Evolutionary conservation across 352 stramenopile genomes (phyloP).

Genomic region (Phytopythium vexans): DNA sequence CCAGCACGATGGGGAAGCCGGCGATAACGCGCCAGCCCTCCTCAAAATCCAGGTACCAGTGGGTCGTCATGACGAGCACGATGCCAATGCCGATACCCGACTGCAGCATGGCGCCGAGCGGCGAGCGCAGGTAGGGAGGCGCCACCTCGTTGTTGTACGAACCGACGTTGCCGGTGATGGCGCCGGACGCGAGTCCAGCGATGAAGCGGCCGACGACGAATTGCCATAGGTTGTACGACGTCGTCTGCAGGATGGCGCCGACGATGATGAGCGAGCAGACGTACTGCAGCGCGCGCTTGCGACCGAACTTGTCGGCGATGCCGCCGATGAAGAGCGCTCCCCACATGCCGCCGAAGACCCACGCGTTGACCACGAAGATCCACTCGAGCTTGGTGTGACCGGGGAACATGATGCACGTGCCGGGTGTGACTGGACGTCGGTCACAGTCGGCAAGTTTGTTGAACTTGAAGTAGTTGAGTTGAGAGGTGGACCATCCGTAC

Average conservation of each 20-base stretch:
- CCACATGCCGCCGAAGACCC: constrained; percentile 43
- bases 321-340: constrained; percentile 31
- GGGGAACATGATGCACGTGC: constrained; percentile 53
- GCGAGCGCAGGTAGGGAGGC: constrained; percentile 32
- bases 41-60: constrained; percentile 46
- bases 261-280: constrained; percentile 48
- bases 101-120: constrained; percentile 37
- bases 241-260: constrained; percentile 27
- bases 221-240: constrained; percentile 15
- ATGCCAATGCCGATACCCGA: constrained; percentile 45
- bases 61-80: constrained; percentile 38
- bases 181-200: constrained; percentile 42
- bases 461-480: constrained; percentile 44
- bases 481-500: constrained; percentile 40
- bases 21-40: constrained; percentile 53
- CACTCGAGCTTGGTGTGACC: constrained; percentile 30
- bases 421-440: constrained; percentile 17
- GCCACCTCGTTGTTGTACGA: constrained; percentile 48
- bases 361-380: constrained; percentile 20
- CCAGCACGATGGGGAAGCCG: constrained; percentile 35
- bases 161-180: constrained; percentile 18
- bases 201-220: constrained; percentile 43
- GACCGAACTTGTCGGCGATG: constrained; percentile 37
- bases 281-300: constrained; percentile 25
- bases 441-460: constrained; percentile 34